phyloP scores from a whole-genome alignment of 257 asterid genomes.

The Eucommia ulmoides region DNA sequence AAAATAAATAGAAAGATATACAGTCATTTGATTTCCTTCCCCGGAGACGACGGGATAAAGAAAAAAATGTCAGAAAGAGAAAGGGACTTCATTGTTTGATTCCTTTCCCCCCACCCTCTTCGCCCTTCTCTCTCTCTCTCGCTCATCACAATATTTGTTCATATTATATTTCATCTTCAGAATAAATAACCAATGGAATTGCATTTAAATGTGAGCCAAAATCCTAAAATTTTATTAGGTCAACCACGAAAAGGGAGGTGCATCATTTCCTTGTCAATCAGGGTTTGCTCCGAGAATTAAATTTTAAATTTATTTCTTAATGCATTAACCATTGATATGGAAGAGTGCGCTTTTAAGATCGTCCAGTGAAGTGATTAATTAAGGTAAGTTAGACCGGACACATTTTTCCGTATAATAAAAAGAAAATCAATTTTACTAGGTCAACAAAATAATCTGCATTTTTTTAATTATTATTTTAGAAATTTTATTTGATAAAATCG shows the following conservation, averaged over 20 bases:
- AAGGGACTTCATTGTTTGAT: constrained; percentile 32
- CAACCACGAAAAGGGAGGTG: too few relatives aligned
- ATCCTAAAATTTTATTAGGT: neutral
- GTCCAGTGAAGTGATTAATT: too few relatives aligned
- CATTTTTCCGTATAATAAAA: too few relatives aligned
- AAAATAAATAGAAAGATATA: constrained; percentile 25
- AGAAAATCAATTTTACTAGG: neutral
- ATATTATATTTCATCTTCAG: neutral
- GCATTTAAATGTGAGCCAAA: neutral
- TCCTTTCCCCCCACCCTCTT: constrained; percentile 75
- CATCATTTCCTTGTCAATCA: too few relatives aligned
- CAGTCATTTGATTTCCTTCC: constrained; percentile 53
- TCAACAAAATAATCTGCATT: neutral
- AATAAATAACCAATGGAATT: neutral
- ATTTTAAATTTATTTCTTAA: too few relatives aligned
- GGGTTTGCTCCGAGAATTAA: too few relatives aligned
- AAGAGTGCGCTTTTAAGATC: too few relatives aligned
- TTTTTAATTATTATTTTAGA: too few relatives aligned
- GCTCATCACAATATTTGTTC: constrained; percentile 10
- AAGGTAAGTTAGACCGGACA: too few relatives aligned
- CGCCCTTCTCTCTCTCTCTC: constrained; percentile 25
- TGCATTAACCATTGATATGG: too few relatives aligned
- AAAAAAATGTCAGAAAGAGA: constrained; percentile 41
- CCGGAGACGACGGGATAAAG: constrained; percentile 86
- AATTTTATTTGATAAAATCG: too few relatives aligned